Conservation (phyloP, 1,284 basidiomycete species). For the Marasmius oreades region DNA sequence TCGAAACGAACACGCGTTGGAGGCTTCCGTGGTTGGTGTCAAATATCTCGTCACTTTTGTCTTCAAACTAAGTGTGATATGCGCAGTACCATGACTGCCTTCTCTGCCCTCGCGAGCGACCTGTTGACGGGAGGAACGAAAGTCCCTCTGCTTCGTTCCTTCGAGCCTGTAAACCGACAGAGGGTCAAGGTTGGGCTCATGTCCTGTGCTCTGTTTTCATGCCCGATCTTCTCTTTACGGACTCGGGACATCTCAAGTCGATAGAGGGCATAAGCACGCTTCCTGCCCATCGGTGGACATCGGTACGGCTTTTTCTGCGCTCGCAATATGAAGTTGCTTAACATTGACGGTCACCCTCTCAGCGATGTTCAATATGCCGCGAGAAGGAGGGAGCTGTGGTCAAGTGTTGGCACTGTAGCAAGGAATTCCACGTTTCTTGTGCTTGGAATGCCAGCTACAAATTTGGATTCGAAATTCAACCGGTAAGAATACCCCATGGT, state of each 20-base stretch:
- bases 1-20: conserved; percentile 72
- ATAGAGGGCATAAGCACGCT: conserved; percentile 88
- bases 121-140: conserved; percentile 45
- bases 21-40: conserved; percentile 67
- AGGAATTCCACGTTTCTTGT: conserved; percentile 85
- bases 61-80: conserved; percentile 3
- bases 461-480: conserved; percentile 89
- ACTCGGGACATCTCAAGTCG: conserved; percentile 64
- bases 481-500: conserved; percentile 44
- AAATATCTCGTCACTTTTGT: conserved; percentile 4
- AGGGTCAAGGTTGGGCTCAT: conserved; percentile 92
- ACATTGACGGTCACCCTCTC: conserved; percentile 1
- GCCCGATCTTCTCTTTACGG: conserved; percentile 79
- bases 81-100: conserved; percentile 68
- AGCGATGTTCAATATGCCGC: conserved; percentile 67
- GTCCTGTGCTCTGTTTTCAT: conserved; percentile 87
- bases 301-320: conserved; percentile 40
- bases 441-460: conserved; percentile 81
- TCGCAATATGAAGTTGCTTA: too few relatives aligned
- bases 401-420: conserved; percentile 78
- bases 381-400: conserved; percentile 75
- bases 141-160: conserved; percentile 56
- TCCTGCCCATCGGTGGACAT: conserved; percentile 57
- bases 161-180: conserved; percentile 89
- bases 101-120: conserved; percentile 60